Evolutionary conservation across 345 rosid genomes (phyloP).

Genomic region (Eucalyptus grandis): DNA sequence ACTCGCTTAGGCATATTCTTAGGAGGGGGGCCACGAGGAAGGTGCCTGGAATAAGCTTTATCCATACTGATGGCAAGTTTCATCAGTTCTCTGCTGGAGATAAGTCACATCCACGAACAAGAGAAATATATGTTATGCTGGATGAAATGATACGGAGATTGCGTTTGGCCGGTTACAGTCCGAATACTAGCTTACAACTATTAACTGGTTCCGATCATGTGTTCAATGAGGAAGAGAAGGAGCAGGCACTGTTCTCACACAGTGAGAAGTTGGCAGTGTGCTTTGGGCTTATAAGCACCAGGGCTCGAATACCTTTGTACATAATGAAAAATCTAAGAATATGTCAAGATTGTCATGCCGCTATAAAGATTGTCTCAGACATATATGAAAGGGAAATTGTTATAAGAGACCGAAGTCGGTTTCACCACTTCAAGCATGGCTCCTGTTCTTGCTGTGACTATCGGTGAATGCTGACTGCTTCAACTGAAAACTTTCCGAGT

Average conservation of each 20-base stretch:
- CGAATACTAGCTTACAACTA: constrained; percentile 24
- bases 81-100: constrained; percentile 73
- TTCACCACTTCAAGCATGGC: constrained; percentile 62
- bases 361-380: constrained; percentile 48
- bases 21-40: constrained; percentile 38
- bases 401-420: constrained; percentile 74
- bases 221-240: constrained; percentile 55
- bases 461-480: constrained; percentile 33
- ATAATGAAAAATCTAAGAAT: constrained; percentile 68
- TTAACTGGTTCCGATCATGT: constrained; percentile 11
- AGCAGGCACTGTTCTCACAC: constrained; percentile 58
- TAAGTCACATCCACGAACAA: constrained; percentile 37
- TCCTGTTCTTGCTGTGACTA: constrained; percentile 73
- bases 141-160: constrained; percentile 51
- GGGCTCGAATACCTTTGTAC: constrained; percentile 28
- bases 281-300: constrained; percentile 63
- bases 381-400: constrained; percentile 50
- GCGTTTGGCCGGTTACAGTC: constrained; percentile 49
- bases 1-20: constrained; percentile 30
- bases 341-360: constrained; percentile 74
- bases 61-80: constrained; percentile 34
- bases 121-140: constrained; percentile 39
- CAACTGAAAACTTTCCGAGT: background rate
- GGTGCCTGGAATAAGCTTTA: constrained; percentile 70
- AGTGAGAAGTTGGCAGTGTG: constrained; percentile 82